A percentile compares a stretch with the other conserved stretches of the same genome.
Evolutionary conservation across 768 basidiomycete species (phyloP).

Genomic region (Boletus patriciae): DNA sequence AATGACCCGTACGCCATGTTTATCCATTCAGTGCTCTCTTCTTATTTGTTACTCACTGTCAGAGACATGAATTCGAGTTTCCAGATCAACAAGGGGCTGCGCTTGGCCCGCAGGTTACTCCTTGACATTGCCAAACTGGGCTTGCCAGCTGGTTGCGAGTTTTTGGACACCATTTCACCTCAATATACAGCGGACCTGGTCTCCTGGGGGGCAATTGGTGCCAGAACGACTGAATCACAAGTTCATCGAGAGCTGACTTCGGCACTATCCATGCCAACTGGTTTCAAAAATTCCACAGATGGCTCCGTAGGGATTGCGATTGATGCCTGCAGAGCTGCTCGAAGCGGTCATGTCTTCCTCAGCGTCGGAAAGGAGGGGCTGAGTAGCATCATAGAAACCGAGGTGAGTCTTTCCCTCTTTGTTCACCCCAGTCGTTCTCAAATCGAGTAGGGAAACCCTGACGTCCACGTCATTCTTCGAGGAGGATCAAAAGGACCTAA

Average conservation of each 20-base stretch:
- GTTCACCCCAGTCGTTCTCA: slow-evolving; percentile 3
- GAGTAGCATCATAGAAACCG: slow-evolving; percentile 93
- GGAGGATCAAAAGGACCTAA: slow-evolving; percentile 91
- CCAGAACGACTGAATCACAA: slow-evolving; percentile 89
- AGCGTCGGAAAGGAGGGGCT: slow-evolving; percentile 96
- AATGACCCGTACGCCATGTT: slow-evolving; percentile 69
- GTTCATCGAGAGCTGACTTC: slow-evolving; percentile 88
- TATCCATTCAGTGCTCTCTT: neutral
- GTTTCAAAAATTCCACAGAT: slow-evolving; percentile 99
- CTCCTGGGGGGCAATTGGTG: slow-evolving; percentile 96
- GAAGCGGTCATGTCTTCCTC: slow-evolving; percentile 90
- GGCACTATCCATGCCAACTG: slow-evolving; percentile 91
- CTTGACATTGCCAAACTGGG: slow-evolving; percentile 90
- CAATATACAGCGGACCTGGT: slow-evolving; percentile 95
- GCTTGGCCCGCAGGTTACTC: slow-evolving; percentile 81
- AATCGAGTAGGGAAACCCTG: slow-evolving; percentile 70
- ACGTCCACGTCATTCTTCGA: slow-evolving; percentile 92
- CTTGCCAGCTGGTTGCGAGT: slow-evolving; percentile 94
- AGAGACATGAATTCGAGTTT: slow-evolving; percentile 83
- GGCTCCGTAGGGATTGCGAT: slow-evolving; percentile 89
- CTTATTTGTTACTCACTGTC: neutral
- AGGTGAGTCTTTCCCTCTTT: slow-evolving; percentile 43
- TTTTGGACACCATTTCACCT: slow-evolving; percentile 74
- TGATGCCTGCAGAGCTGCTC: slow-evolving; percentile 93
- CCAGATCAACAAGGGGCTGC: slow-evolving; percentile 95